Conservation (phyloP, 441 rosid genomes). For the Biscutella auriculata region DNA sequence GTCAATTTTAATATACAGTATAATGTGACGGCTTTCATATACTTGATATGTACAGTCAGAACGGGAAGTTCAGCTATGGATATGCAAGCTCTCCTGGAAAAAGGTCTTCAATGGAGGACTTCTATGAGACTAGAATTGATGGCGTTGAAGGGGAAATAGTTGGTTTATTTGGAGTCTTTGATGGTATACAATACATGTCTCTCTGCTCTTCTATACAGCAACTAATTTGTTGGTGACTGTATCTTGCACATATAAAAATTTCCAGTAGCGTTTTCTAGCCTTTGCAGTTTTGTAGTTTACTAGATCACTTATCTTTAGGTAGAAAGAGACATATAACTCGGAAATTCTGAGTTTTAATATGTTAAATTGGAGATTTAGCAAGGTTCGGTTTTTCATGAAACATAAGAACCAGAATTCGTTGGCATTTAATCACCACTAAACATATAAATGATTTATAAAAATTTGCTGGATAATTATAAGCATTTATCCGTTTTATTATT, state of each 20-base stretch:
- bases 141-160: slow-evolving; percentile 84
- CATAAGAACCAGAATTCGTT: not conserved
- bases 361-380: not conserved
- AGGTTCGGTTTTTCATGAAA: not conserved
- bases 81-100: slow-evolving; percentile 98
- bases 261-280: not conserved
- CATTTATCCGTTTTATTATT: not conserved
- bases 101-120: slow-evolving; percentile 97
- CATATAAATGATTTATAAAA: not conserved
- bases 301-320: not conserved
- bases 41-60: slow-evolving; percentile 48
- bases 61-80: slow-evolving; percentile 92
- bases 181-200: slow-evolving; percentile 36
- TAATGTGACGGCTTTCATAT: not conserved
- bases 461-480: not conserved
- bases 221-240: not conserved
- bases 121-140: slow-evolving; percentile 84
- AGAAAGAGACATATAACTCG: not conserved
- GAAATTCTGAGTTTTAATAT: not conserved
- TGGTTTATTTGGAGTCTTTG: slow-evolving; percentile 97
- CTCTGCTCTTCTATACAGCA: not conserved
- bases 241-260: not conserved
- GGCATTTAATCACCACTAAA: not conserved
- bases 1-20: not conserved
- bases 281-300: not conserved